phyloP scores from a whole-genome alignment of 106 monocot species.

The Phalaenopsis aphrodite region DNA sequence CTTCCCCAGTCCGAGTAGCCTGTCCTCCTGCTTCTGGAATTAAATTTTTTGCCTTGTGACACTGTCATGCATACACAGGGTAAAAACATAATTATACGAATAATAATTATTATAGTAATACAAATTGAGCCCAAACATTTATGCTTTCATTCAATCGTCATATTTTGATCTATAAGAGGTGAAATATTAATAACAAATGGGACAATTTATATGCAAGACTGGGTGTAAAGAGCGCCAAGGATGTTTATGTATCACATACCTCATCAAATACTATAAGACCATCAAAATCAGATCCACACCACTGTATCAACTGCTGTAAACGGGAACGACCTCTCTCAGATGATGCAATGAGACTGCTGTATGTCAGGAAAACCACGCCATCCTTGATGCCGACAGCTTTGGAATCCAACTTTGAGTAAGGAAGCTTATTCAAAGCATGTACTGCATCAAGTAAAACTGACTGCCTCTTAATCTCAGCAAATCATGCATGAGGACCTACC shows the following conservation, averaged over 20 bases:
- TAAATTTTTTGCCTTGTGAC: constrained; percentile 99
- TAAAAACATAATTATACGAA: background rate
- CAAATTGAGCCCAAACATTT: background rate
- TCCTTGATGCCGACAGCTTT: constrained; percentile 93
- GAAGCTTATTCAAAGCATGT: constrained; percentile 94
- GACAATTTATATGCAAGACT: background rate
- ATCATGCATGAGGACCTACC: background rate
- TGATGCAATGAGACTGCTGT: constrained; percentile 95
- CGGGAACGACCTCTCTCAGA: constrained; percentile 95
- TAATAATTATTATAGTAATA: background rate
- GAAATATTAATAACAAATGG: background rate
- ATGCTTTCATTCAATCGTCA: background rate
- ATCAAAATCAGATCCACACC: constrained; percentile 93
- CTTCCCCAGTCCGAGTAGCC: constrained; percentile 94
- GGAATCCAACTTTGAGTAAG: constrained; percentile 96
- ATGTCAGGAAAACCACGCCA: constrained; percentile 91
- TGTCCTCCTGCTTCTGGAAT: constrained; percentile 90
- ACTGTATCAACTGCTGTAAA: constrained; percentile 87
- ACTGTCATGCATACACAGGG: constrained; percentile 36
- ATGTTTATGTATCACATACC: constrained; percentile 33
- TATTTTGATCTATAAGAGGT: background rate
- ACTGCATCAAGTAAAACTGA: constrained; percentile 44
- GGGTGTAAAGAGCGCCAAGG: background rate
- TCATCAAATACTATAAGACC: constrained; percentile 96
- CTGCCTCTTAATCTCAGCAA: constrained; percentile 1